A percentile compares a stretch with the other conserved stretches of the same genome.
Evolutionary conservation across 106 monocot species (phyloP).

Genomic region (Amphibolis antarctica): DNA sequence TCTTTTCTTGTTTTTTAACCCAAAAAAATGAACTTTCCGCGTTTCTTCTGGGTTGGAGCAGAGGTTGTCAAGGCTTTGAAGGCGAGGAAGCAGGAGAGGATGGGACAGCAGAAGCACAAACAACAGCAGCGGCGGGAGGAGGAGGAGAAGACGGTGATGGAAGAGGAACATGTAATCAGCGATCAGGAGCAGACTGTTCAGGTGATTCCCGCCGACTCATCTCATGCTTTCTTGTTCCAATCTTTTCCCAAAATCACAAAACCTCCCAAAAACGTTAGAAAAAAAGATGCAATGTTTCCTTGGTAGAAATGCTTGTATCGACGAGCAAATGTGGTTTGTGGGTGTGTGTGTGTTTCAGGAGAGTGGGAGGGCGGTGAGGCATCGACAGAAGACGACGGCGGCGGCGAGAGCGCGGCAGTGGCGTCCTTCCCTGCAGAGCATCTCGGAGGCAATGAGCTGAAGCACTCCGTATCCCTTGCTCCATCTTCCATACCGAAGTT

Average conservation of each 20-base stretch:
- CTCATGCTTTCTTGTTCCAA: too few species aligned
- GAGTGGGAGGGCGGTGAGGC: slow-evolving; percentile 17
- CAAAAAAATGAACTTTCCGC: not conserved
- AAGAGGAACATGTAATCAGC: slow-evolving; percentile 10
- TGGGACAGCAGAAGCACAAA: slow-evolving; percentile 16
- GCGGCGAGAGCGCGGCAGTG: slow-evolving; percentile 33
- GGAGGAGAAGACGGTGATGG: slow-evolving; percentile 1
- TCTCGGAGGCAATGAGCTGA: slow-evolving; percentile 41
- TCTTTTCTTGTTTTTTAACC: not conserved
- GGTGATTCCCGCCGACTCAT: not conserved
- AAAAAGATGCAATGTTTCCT: not conserved
- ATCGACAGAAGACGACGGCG: slow-evolving; percentile 9
- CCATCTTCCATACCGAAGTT: not conserved
- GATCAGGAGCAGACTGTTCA: not conserved
- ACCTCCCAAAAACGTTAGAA: not conserved
- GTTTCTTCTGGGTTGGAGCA: slow-evolving; percentile 1
- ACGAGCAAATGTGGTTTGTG: not conserved
- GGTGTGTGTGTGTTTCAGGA: slow-evolving; percentile 12
- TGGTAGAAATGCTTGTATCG: not conserved
- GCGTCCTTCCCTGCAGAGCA: slow-evolving; percentile 83
- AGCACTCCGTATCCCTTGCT: not conserved
- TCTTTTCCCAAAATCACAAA: too few species aligned
- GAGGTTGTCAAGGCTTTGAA: slow-evolving; percentile 55
- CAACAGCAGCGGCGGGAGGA: not conserved
- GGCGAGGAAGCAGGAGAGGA: slow-evolving; percentile 58